Base-by-base conservation (phyloP, 768 basidiomycete species). In the Hortiboletus campestris region DNA sequence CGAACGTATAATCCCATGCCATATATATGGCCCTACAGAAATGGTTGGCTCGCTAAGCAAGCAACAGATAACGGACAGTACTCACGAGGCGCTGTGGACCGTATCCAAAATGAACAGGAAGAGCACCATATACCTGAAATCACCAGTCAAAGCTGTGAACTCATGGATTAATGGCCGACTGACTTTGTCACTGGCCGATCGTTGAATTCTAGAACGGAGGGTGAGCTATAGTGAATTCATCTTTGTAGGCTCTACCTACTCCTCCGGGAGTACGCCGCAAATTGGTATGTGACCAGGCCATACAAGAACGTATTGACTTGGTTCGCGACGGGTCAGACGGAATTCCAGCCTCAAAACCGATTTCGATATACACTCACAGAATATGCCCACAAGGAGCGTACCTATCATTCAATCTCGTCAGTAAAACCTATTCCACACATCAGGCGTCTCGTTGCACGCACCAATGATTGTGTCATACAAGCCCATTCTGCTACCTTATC, bases 221-320 rank as follows among this genome's bases (percentile, higher is more conserved):
- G 13, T 32, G 36, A 36, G 22, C 34, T 28, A 29, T 4, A 22
- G 13, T 32, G 19, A 16, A 45, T 7, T 22, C 3, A n/a, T 38
- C 13, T n/a, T 31, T 13, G 36, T 5, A 2, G 7, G 12, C 2
- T 14, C 8, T 14, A 49, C 67, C 49, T 46, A 53, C 56, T 42
- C 43, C 51, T 58, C 44, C 63, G 68, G 59, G 71, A 65, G 56
- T 79, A 79, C 8, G 66, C 58, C 8, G 71, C 65, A 53, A 79
- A 79, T 51, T 78, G 76, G 60, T 72, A 76, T 3, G 71, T 67
- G 56, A 78, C 76, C 16, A 78, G 66, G 1, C 78, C 78, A 54
- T 75, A 79, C 10, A 79, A 59, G 19, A 50, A 66, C 25, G 66
- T 67, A 36, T 67, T 67, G 44, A 67, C 66, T 67, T 31, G 19